Conservation (phyloP, 164 flowering plant species). For the Vitis riparia region DNA sequence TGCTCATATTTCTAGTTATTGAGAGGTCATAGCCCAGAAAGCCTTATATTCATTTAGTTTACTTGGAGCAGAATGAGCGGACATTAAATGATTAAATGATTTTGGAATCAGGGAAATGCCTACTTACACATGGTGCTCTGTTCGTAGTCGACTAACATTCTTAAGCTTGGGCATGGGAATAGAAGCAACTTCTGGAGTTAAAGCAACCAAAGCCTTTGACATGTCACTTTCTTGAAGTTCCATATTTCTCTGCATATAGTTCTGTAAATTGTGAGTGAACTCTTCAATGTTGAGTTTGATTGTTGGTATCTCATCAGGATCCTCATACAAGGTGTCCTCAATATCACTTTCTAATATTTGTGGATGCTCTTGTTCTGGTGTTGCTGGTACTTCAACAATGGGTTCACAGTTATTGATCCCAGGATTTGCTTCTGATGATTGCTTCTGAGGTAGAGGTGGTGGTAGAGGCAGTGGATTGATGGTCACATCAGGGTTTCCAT, state of each 20-base stretch:
- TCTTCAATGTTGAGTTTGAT: constrained; percentile 73
- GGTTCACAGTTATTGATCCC: constrained; percentile 30
- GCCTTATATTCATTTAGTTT: too few species aligned
- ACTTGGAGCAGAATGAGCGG: background rate
- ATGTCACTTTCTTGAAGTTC: constrained; percentile 70
- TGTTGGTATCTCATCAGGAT: constrained; percentile 85
- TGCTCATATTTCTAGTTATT: too few species aligned
- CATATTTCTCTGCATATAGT: constrained; percentile 57
- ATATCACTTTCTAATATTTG: constrained; percentile 56
- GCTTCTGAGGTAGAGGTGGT: constrained; percentile 24
- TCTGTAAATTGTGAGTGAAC: constrained; percentile 66
- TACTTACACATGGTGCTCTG: constrained; percentile 59
- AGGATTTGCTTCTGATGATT: constrained; percentile 13
- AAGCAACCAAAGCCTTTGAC: constrained; percentile 64
- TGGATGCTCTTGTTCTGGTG: constrained; percentile 65
- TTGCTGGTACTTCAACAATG: constrained; percentile 74
- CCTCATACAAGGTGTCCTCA: constrained; percentile 64
- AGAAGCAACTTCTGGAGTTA: constrained; percentile 44
- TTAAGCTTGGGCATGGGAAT: constrained; percentile 51
- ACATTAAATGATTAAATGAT: too few species aligned
- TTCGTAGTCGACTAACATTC: constrained; percentile 45
- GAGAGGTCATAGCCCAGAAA: too few species aligned
- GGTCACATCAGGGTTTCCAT: constrained; percentile 16
- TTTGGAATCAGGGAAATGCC: constrained; percentile 1
- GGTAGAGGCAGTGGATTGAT: constrained; percentile 26